These are phyloP conservation scores for Aspergillus cejpii DNA, from an alignment of 2,329 filamentous ascomycete species.

Conservation along the genomic window DNA sequence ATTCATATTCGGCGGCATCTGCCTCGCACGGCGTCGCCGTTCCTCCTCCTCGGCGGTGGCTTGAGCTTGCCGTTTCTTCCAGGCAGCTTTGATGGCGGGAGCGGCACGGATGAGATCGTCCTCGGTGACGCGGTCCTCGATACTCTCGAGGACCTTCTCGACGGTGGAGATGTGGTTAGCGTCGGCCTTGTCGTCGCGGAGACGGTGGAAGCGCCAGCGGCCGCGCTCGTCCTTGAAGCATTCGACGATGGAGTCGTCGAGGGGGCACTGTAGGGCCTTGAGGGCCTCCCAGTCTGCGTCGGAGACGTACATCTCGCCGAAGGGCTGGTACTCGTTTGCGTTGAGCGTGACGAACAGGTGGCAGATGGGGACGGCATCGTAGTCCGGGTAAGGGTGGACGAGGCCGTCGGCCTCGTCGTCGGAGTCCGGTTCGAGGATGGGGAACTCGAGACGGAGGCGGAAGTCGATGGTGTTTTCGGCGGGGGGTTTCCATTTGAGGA, in stretches of 20 bases:
- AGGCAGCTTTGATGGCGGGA: slow-evolving; percentile 66
- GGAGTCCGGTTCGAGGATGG: slow-evolving; percentile 60
- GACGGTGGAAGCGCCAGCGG: slow-evolving; percentile 79
- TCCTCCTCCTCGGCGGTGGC: slow-evolving; percentile 22
- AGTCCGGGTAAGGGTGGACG: slow-evolving; percentile 63
- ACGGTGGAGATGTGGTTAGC: slow-evolving; percentile 85
- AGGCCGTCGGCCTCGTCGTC: slow-evolving; percentile 61
- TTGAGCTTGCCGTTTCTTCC: slow-evolving; percentile 59
- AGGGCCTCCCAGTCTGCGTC: slow-evolving; percentile 76
- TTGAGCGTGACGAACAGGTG: slow-evolving; percentile 66
- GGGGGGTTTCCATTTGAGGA: slow-evolving; percentile 96
- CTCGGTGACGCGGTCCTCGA: slow-evolving; percentile 75
- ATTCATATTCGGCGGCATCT: slow-evolving; percentile 24
- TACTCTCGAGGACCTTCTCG: slow-evolving; percentile 80
- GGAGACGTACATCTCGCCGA: slow-evolving; percentile 62
- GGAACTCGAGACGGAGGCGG: slow-evolving; percentile 70
- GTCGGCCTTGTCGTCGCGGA: slow-evolving; percentile 86
- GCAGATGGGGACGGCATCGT: slow-evolving; percentile 68
- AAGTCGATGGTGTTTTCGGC: slow-evolving; percentile 95
- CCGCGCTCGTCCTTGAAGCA: slow-evolving; percentile 70
- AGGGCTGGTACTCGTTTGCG: slow-evolving; percentile 58
- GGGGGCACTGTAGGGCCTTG: slow-evolving; percentile 63
- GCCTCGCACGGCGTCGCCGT: slow-evolving; percentile 22
- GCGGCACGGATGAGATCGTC: slow-evolving; percentile 68
- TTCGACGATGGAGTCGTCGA: slow-evolving; percentile 86